Evolutionary conservation across 1,139 yeast genomes (phyloP).

Genomic region (Hemisphaericaspora xylofermentans): DNA sequence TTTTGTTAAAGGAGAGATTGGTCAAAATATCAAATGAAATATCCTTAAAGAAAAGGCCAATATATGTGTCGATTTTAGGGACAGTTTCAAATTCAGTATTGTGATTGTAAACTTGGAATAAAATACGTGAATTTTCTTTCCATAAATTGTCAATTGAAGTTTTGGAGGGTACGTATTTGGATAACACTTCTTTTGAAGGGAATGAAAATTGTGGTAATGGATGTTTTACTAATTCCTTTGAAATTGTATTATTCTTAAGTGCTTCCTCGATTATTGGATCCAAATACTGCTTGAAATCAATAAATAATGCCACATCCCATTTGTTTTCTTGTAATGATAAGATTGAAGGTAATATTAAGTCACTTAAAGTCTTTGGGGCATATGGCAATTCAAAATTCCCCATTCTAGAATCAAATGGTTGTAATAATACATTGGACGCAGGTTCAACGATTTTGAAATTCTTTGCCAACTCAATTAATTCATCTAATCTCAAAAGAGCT

Average conservation of each 20-base stretch:
- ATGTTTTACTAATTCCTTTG: constrained; percentile 44
- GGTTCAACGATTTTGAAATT: constrained; percentile 29
- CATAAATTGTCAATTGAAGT: constrained; percentile 42
- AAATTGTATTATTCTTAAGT: constrained; percentile 36
- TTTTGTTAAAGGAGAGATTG: constrained; percentile 83
- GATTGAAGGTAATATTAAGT: constrained; percentile 58
- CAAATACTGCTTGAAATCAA: constrained; percentile 31
- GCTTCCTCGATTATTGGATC: constrained; percentile 40
- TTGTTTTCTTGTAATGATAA: constrained; percentile 29
- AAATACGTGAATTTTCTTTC: constrained; percentile 52
- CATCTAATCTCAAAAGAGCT: constrained; percentile 37
- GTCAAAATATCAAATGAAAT: constrained; percentile 71
- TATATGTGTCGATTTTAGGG: constrained; percentile 60
- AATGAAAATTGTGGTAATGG: constrained; percentile 46
- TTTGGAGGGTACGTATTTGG: constrained; percentile 22
- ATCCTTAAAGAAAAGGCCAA: constrained; percentile 67
- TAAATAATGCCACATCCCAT: constrained; percentile 34
- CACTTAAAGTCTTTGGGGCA: constrained; percentile 49
- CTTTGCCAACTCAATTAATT: constrained; percentile 47
- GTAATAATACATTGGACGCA: constrained; percentile 24
- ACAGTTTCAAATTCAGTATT: constrained; percentile 63
- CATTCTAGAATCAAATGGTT: constrained; percentile 41
- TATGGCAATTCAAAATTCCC: constrained; percentile 48
- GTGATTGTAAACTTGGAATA: constrained; percentile 62
- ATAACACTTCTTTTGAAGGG: constrained; percentile 44